Conservation (phyloP, 1,284 basidiomycete genomes). For the Ceratobasidium sp. region DNA sequence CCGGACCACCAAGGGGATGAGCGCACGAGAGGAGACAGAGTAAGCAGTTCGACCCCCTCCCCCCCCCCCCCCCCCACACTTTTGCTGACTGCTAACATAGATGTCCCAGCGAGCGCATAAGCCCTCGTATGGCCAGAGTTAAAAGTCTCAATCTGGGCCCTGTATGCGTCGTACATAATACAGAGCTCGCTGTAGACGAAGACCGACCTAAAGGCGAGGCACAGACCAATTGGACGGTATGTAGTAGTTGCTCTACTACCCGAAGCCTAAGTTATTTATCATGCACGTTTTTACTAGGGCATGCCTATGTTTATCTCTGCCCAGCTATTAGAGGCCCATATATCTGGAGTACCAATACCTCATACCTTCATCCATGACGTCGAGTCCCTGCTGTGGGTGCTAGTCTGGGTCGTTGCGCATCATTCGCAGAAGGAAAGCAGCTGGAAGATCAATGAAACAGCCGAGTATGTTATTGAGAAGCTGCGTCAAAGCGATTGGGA, state of each 20-base stretch:
- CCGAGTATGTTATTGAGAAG: neutral
- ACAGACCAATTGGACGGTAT: constrained; percentile 5
- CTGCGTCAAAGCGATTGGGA: neutral
- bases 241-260: neutral
- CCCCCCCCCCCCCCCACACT: no score
- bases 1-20: neutral
- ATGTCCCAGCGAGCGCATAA: neutral
- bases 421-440: neutral
- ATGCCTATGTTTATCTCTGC: neutral
- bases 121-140: neutral
- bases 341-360: neutral
- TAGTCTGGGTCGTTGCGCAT: neutral
- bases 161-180: constrained; percentile 11
- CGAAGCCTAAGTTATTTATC: neutral
- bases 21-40: no score
- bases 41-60: no score
- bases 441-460: neutral
- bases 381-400: constrained; percentile 4
- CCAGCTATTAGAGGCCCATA: neutral
- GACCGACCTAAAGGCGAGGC: neutral
- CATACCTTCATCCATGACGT: neutral
- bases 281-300: neutral
- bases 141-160: neutral
- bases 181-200: constrained; percentile 7
- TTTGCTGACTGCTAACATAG: neutral